These are phyloP conservation scores for Lactarius tabidus DNA, from an alignment of 768 basidiomycete genomes.

Conservation along the genomic window DNA sequence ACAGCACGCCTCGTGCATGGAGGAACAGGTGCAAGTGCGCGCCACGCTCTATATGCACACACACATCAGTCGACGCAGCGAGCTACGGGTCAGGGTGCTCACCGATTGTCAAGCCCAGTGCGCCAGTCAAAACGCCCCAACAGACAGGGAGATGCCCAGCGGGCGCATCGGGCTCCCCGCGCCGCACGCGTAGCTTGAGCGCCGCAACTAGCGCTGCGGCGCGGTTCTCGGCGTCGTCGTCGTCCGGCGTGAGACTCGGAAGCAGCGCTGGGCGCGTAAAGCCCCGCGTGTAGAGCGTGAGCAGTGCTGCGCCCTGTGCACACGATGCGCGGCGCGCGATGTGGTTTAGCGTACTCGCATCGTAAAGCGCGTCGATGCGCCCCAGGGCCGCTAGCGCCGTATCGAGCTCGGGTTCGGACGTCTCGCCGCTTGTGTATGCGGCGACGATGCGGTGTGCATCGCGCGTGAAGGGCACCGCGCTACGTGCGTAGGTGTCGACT, in stretches of 20 bases:
- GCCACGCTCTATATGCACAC: constrained; percentile 48
- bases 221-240: constrained; percentile 27
- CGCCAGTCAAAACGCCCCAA: constrained; percentile 83
- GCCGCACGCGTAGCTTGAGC: constrained; percentile 65
- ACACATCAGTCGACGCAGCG: no score
- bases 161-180: constrained; percentile 45
- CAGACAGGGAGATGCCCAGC: constrained; percentile 88
- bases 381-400: constrained; percentile 42
- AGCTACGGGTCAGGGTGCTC: constrained; percentile 9
- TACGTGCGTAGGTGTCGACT: constrained; percentile 71
- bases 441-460: constrained; percentile 54
- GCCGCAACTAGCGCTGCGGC: constrained; percentile 48
- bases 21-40: constrained; percentile 91
- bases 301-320: constrained; percentile 87
- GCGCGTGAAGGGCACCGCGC: constrained; percentile 73
- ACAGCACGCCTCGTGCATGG: constrained; percentile 84
- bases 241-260: constrained; percentile 27
- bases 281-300: constrained; percentile 82
- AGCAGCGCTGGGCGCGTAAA: constrained; percentile 53
- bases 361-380: constrained; percentile 71
- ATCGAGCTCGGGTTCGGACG: constrained; percentile 6
- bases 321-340: constrained; percentile 83
- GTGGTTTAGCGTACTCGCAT: constrained; percentile 86
- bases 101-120: constrained; percentile 73
- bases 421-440: constrained; percentile 12